Percentiles rank a stretch among this genome's conserved stretches.
Evolutionary conservation across 176 grass and related monocot species (phyloP).

Genomic region (Aegilops sharonensis): DNA sequence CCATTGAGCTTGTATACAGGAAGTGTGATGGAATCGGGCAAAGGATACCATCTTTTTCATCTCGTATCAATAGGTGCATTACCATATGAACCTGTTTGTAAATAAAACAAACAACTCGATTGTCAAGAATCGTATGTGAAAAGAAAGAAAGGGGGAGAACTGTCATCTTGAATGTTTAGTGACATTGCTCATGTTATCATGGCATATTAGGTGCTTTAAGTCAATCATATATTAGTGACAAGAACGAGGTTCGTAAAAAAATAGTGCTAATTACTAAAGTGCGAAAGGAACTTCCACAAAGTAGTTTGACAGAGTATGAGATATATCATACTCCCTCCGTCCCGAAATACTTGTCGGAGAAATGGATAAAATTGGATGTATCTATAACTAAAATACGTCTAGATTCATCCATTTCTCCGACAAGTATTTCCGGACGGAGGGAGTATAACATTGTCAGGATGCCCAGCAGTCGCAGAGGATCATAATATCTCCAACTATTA

Average conservation of each 20-base stretch:
- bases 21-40: slow-evolving; percentile 77
- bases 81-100: slow-evolving; percentile 62
- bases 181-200: not conserved
- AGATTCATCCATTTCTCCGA: too few relatives aligned
- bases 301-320: not conserved
- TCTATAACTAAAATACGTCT: too few relatives aligned
- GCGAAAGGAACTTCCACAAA: not conserved
- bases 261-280: not conserved
- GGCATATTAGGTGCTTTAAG: not conserved
- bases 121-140: not conserved
- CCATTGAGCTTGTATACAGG: slow-evolving; percentile 56
- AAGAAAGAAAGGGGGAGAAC: not conserved
- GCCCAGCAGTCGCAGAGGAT: not conserved
- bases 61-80: slow-evolving; percentile 70
- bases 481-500: not conserved
- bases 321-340: not conserved
- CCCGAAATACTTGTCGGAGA: too few relatives aligned
- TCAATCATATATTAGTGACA: not conserved
- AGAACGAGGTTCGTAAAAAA: not conserved
- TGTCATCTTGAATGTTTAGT: not conserved
- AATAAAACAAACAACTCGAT: slow-evolving; percentile 14
- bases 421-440: too few relatives aligned
- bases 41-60: slow-evolving; percentile 70
- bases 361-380: too few relatives aligned
- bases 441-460: not conserved